Evolutionary conservation across 2,329 filamentous ascomycete genomes (phyloP), one percentile per base, ranked within the genome.

Genomic region (Aspergillus fijiensis): DNA sequence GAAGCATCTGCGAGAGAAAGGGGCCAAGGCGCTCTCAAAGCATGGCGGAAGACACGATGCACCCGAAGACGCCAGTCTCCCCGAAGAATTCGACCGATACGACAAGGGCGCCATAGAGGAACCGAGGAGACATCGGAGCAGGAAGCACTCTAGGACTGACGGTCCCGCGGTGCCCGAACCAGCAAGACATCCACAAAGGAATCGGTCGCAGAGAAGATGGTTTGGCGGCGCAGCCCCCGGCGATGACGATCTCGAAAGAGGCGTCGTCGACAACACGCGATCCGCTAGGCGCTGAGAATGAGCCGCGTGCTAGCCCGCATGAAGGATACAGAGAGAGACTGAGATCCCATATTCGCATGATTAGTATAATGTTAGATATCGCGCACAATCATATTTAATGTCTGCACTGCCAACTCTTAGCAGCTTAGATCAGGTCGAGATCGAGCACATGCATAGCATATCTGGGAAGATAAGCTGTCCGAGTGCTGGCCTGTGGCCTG

Each of bases 401-500:
- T 48, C 23, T 55, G 52, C 49, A 54, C 12, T 53, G n/a, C 59
- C 63, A 51, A 58, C 57, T 19, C 16, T 70, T 62, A 70, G 51
- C 58, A 69, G 49, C 56, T 64, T 50, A 63, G 50, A 51, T 67
- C 69, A 39, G 72, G 73, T 14, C 73, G 69, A 58, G 78, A 79
- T 60, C 79, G 76, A 57, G 71, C 67, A 60, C 79, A 81, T 39
- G 77, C 79, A 65, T 80, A 81, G 65, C 79, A 81, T 52, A 76
- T 71, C 50, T 62, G 59, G 61, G 64, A 59, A 29, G 55, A 58
- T 58, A 88, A 72, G 84, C 84, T 79, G 80, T 88, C 64, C 79
- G 86, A 72, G 76, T 76, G 80, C 42, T 82, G 68, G 62, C 29
- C 58, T 60, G 42, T 39, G n/a, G 55, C 59, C 64, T 67, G 49